phyloP scores from a whole-genome alignment of 225 moss, liverwort and hornwort species.

The Sphagnum contortum region DNA sequence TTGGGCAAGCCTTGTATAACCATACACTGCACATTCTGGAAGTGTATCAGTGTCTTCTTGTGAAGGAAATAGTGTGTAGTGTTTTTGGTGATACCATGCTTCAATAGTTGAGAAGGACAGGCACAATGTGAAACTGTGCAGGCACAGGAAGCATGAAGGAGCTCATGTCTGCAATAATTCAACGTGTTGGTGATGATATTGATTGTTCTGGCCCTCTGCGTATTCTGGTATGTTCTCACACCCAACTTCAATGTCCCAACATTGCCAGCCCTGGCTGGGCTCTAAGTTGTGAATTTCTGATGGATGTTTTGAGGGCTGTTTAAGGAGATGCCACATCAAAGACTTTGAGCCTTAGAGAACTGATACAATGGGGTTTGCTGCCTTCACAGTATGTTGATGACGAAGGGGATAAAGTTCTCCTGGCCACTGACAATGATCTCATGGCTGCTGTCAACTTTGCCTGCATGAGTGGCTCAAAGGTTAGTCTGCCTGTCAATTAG shows the following conservation, averaged over 20 bases:
- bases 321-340: not conserved
- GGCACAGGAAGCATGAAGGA: conserved; percentile 99
- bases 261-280: not conserved
- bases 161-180: conserved; percentile 91
- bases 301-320: not conserved
- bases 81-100: too few relatives aligned
- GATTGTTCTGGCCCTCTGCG: conserved; percentile 76
- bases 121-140: conserved; percentile 14
- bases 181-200: conserved; percentile 91
- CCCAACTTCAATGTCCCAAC: too few relatives aligned
- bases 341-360: not conserved
- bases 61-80: too few relatives aligned
- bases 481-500: conserved; percentile 8
- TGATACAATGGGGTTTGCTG: not conserved
- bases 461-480: conserved; percentile 89
- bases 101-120: too few relatives aligned
- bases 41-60: too few relatives aligned
- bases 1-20: too few relatives aligned
- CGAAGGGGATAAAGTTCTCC: conserved; percentile 89
- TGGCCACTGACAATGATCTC: conserved; percentile 85
- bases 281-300: not conserved
- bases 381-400: conserved; percentile 91
- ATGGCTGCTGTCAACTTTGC: conserved; percentile 91
- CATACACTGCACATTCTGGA: too few relatives aligned
- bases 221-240: conserved; percentile 54